phyloP scores from a whole-genome alignment of 2,329 filamentous ascomycete species.

The Elsinoe batatas region DNA sequence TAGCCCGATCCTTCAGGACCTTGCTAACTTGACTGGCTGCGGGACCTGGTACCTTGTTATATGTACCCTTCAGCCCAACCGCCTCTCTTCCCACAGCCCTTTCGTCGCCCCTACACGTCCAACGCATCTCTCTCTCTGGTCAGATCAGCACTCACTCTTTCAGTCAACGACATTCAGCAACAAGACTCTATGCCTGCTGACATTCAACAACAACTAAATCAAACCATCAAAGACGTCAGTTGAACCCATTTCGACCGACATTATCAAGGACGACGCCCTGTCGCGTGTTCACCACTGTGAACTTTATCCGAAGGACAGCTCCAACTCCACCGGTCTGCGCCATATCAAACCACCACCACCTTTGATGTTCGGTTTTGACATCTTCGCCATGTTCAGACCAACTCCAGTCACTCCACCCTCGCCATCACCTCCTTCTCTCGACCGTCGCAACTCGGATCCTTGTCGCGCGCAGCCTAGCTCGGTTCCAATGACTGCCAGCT shows the following conservation, averaged over 20 bases:
- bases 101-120: not conserved
- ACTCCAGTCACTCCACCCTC: conserved; percentile 11
- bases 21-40: not conserved
- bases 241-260: not conserved
- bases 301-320: not conserved
- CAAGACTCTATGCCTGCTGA: not conserved
- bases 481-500: conserved; percentile 1
- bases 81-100: not conserved
- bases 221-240: not conserved
- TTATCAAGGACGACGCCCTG: not conserved
- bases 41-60: conserved; percentile 10
- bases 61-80: conserved; percentile 11
- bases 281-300: not conserved
- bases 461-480: not conserved
- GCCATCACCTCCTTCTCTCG: conserved; percentile 10
- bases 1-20: conserved; percentile 6
- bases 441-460: conserved; percentile 14
- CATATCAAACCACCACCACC: not conserved
- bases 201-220: not conserved
- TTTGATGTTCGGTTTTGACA: conserved; percentile 9
- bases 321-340: not conserved
- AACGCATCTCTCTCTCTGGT: not conserved
- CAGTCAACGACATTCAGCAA: conserved; percentile 1
- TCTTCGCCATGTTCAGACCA: conserved; percentile 13
- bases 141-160: conserved; percentile 3